These are phyloP conservation scores for Geranium rotundifolium DNA, from an alignment of 345 rosid species.

Conservation along the genomic window DNA sequence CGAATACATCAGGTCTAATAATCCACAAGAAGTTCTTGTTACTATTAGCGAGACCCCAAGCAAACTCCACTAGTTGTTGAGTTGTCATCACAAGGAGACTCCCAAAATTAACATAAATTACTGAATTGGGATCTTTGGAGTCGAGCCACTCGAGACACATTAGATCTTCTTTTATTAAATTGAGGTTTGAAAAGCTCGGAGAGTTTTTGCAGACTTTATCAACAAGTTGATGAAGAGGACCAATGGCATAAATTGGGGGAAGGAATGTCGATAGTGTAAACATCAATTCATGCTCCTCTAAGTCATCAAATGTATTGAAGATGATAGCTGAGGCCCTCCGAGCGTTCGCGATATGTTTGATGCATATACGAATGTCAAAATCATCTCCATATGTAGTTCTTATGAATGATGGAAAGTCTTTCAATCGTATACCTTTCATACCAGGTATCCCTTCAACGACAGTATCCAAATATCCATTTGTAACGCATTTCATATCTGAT, in stretches of 20 bases:
- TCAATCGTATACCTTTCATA: background rate
- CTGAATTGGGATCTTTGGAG: conserved; percentile 1
- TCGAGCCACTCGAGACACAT: conserved; percentile 10
- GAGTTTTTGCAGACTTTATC: background rate
- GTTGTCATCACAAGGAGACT: background rate
- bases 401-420: background rate
- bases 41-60: conserved; percentile 24
- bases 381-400: background rate
- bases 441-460: no score
- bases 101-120: conserved; percentile 9
- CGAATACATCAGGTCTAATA: conserved; percentile 14
- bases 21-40: conserved; percentile 37
- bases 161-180: background rate
- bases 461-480: background rate
- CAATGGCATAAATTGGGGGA: background rate
- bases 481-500: background rate
- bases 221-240: background rate
- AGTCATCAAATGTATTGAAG: background rate
- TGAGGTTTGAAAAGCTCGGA: background rate
- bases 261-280: background rate
- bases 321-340: background rate
- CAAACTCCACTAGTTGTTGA: background rate
- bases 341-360: background rate
- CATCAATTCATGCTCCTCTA: background rate
- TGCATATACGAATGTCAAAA: background rate